phyloP scores from a whole-genome alignment of 495 filamentous ascomycete species.

The Xeromyces bisporus region DNA sequence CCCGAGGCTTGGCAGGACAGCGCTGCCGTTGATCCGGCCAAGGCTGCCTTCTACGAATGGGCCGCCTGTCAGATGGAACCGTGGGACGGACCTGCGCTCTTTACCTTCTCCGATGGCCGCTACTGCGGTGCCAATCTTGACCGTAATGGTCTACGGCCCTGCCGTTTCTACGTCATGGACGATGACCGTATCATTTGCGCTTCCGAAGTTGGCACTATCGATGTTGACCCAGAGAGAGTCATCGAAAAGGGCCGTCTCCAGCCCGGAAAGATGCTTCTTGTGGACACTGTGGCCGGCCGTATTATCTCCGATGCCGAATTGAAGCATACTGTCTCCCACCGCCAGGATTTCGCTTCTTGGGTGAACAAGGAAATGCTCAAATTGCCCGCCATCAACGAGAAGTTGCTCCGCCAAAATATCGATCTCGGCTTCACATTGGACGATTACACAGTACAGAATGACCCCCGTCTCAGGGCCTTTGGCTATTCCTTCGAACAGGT shows the following conservation, averaged over 20 bases:
- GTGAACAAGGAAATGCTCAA: constrained; percentile 75
- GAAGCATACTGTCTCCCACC: constrained; percentile 71
- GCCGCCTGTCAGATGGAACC: constrained; percentile 99
- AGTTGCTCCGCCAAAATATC: constrained; percentile 38
- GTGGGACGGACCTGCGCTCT: constrained; percentile 95
- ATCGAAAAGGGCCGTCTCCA: constrained; percentile 91
- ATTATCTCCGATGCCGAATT: constrained; percentile 94
- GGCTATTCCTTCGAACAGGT: constrained; percentile 97
- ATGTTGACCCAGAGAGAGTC: constrained; percentile 76
- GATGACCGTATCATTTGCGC: constrained; percentile 98
- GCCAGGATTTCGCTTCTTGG: constrained; percentile 80
- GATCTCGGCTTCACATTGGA: constrained; percentile 52
- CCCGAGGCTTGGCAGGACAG: constrained; percentile 99
- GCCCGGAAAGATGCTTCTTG: constrained; percentile 93
- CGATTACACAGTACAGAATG: constrained; percentile 61
- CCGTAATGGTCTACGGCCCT: constrained; percentile 90
- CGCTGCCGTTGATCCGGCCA: constrained; percentile 76
- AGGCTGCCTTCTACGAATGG: constrained; percentile 99
- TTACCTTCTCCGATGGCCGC: constrained; percentile 93
- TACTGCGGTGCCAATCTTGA: constrained; percentile 99
- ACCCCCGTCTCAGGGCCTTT: constrained; percentile 71
- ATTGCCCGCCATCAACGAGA: constrained; percentile 52
- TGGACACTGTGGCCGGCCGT: constrained; percentile 86
- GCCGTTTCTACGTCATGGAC: constrained; percentile 95
- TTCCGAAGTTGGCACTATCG: constrained; percentile 92